Conservation (phyloP, 768 basidiomycete genomes). For the Mycena capillaripes region DNA sequence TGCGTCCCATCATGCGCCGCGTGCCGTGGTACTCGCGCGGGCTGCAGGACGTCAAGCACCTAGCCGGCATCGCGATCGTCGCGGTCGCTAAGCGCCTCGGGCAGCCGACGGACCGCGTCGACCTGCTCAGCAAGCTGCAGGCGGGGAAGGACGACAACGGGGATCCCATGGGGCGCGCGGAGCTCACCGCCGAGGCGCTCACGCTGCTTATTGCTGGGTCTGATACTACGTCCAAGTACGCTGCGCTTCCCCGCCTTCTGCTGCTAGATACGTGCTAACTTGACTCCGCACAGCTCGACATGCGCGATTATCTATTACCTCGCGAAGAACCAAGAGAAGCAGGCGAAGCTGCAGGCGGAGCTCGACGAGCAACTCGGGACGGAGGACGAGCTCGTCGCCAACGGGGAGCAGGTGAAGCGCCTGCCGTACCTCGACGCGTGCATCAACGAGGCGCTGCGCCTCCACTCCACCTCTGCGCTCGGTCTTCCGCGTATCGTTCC, state of each 20-base stretch:
- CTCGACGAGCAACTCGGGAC: slow-evolving; percentile 59
- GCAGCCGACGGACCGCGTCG: slow-evolving; percentile 78
- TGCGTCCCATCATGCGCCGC: slow-evolving; percentile 71
- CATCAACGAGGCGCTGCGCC: slow-evolving; percentile 87
- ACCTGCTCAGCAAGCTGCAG: slow-evolving; percentile 87
- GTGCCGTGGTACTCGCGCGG: slow-evolving; percentile 87
- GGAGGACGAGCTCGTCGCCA: slow-evolving; percentile 70
- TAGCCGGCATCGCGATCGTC: slow-evolving; percentile 86
- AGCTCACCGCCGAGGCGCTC: slow-evolving; percentile 90
- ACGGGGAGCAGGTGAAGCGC: slow-evolving; percentile 77
- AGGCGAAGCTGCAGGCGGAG: slow-evolving; percentile 71
- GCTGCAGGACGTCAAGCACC: slow-evolving; percentile 71
- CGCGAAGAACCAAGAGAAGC: slow-evolving; percentile 63
- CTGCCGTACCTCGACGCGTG: slow-evolving; percentile 88
- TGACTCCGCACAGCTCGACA: slow-evolving; percentile 74
- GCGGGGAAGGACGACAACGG: slow-evolving; percentile 84
- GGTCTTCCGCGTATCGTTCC: slow-evolving; percentile 88
- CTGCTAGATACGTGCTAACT: not conserved
- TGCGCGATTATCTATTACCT: slow-evolving; percentile 88
- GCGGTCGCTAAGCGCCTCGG: slow-evolving; percentile 84
- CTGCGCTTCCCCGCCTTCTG: slow-evolving; percentile 2
- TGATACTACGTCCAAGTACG: slow-evolving; percentile 94
- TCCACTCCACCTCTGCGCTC: slow-evolving; percentile 87
- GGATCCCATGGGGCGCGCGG: slow-evolving; percentile 82
- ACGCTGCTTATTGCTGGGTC: slow-evolving; percentile 91